phyloP scores from a whole-genome alignment of 1,284 basidiomycete species.

The Cryptococcus wingfieldii region DNA sequence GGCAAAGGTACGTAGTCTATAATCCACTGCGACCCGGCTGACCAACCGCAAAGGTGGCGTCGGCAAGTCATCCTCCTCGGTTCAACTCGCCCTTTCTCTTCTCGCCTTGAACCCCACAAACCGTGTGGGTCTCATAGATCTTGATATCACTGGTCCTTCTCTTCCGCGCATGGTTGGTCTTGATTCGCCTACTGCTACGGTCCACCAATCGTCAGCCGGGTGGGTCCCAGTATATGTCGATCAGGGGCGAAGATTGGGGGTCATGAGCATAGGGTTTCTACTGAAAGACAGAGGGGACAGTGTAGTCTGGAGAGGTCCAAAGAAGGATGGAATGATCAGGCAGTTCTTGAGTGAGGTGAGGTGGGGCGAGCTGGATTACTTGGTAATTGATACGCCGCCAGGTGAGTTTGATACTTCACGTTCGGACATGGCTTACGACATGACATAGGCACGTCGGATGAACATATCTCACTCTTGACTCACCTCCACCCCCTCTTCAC shows the following conservation, averaged over 20 bases:
- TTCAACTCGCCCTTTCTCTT: conserved; percentile 86
- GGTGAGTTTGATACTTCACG: conserved; percentile 55
- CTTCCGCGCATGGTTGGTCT: conserved; percentile 96
- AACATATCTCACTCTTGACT: conserved; percentile 92
- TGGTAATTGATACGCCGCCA: conserved; percentile 96
- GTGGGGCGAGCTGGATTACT: conserved; percentile 94
- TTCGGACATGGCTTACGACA: not conserved
- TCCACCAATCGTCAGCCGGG: conserved; percentile 89
- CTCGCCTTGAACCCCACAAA: conserved; percentile 58
- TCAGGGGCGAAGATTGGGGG: conserved; percentile 66
- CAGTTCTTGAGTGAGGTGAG: conserved; percentile 95
- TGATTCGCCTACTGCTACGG: conserved; percentile 59
- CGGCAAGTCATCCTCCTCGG: conserved; percentile 92
- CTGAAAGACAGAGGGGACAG: conserved; percentile 84
- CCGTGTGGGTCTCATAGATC: conserved; percentile 85
- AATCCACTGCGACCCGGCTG: not conserved
- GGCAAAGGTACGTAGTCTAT: conserved; percentile 61
- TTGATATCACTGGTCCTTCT: conserved; percentile 94
- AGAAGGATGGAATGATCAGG: conserved; percentile 99
- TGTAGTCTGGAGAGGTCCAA: conserved; percentile 97
- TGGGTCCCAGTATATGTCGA: conserved; percentile 98
- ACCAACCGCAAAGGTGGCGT: conserved; percentile 65
- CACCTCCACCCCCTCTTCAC: conserved; percentile 81
- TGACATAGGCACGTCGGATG: conserved; percentile 84
- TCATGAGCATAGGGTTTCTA: conserved; percentile 97